phyloP scores from a whole-genome alignment of 2,329 filamentous ascomycete species.

The Nakataea oryzae region DNA sequence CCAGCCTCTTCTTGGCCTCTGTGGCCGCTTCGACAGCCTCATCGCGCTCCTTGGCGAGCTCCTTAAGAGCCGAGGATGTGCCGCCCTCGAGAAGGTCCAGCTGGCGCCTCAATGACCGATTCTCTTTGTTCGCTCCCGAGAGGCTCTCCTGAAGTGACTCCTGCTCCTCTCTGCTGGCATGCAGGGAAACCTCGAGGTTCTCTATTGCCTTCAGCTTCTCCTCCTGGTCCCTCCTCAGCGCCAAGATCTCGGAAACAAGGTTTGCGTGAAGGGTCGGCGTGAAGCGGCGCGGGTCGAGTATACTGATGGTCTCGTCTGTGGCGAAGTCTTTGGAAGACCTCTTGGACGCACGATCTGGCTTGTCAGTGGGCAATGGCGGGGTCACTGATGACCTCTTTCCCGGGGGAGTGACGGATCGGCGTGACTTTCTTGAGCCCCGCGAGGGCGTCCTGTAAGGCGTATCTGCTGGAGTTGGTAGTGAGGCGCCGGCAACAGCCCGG shows the following conservation, averaged over 20 bases:
- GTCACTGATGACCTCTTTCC: conserved; percentile 46
- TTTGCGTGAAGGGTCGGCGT: conserved; percentile 93
- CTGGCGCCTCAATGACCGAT: conserved; percentile 71
- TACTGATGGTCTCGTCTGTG: conserved; percentile 58
- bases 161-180: conserved; percentile 62
- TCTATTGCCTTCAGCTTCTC: conserved; percentile 83
- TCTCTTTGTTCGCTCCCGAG: conserved; percentile 60
- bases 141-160: conserved; percentile 57
- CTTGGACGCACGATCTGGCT: conserved; percentile 33
- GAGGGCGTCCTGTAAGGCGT: conserved; percentile 67
- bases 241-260: conserved; percentile 86
- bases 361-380: conserved; percentile 32
- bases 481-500: conserved; percentile 20
- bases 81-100: conserved; percentile 80
- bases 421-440: conserved; percentile 48
- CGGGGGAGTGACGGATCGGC: conserved; percentile 57
- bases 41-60: conserved; percentile 77
- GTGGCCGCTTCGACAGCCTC: conserved; percentile 62
- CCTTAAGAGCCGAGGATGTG: conserved; percentile 73
- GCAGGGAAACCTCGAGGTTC: conserved; percentile 64
- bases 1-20: conserved; percentile 69
- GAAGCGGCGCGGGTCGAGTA: conserved; percentile 82
- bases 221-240: conserved; percentile 79
- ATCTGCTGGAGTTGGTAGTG: conserved; percentile 59
- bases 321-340: conserved; percentile 47